Evolutionary conservation across 1,284 basidiomycete genomes (phyloP).

Genomic region (Rhodotorula sp.): DNA sequence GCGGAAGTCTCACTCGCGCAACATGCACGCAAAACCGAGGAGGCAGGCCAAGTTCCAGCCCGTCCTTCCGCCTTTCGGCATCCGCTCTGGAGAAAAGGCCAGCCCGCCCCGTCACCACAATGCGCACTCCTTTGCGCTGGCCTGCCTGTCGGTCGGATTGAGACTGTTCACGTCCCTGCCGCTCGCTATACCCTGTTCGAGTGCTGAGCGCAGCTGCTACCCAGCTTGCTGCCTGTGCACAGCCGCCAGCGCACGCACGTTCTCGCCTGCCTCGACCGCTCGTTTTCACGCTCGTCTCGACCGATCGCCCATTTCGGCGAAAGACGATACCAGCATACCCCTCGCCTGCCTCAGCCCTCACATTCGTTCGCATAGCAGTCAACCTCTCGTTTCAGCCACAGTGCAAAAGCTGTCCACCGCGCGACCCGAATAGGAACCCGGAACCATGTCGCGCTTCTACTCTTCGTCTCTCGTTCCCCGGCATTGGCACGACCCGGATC

Average conservation of each 20-base stretch:
- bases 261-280: background rate
- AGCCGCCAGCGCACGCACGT: too few relatives aligned
- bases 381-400: background rate
- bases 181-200: too few relatives aligned
- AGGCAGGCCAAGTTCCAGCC: too few relatives aligned
- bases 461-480: constrained; percentile 24
- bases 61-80: too few relatives aligned
- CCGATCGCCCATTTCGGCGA: background rate
- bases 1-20: background rate
- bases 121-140: too few relatives aligned
- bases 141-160: too few relatives aligned
- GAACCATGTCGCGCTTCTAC: constrained; percentile 14
- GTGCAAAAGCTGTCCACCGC: too few relatives aligned
- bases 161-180: too few relatives aligned
- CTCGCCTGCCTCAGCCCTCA: background rate
- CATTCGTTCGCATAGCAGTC: background rate
- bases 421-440: background rate
- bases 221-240: too few relatives aligned
- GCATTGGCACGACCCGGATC: constrained; percentile 63
- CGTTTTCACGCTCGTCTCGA: background rate
- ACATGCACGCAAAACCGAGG: background rate
- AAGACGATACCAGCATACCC: background rate
- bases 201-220: too few relatives aligned
- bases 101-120: too few relatives aligned
- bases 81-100: too few relatives aligned